Evolutionary conservation across 495 filamentous ascomycete genomes (phyloP), one percentile per base, ranked within the genome.

Genomic region (Cairneyella variabilis): DNA sequence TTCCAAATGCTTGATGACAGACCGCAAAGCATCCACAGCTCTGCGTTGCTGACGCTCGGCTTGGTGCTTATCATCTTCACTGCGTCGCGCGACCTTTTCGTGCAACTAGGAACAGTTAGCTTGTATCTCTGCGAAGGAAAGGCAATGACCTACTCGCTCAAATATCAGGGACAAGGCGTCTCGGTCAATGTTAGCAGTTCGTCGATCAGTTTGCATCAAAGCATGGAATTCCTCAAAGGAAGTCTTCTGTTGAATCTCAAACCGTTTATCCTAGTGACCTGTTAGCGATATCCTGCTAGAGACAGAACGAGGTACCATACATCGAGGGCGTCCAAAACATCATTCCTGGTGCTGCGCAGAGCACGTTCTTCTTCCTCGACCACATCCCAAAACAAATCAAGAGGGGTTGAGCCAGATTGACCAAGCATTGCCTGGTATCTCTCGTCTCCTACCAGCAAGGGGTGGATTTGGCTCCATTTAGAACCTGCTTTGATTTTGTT

Each of bases 381-480:
- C 44, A 91, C 77, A 69, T 99, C 95, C 92, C 95, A 96, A 70
- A 97, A 96, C 8, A 99, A 74, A 53, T 99, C 93, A 54, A 96
- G 75, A n/a, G 92, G 89, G 3, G 82, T 88, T 3, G 93, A 97
- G 47, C 95, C 95, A 37, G 82, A 64, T 60, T 93, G 90, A 38
- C 91, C 93, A 26, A 93, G 79, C 72, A 96, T 87, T 42, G 82
- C 88, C 63, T 75, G 78, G 71, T 95, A 97, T 51, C 90, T 85
- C 40, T 88, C 77, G 60, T 97, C 93, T 60, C 87, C 75, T 57
- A 87, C 79, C 59, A 99, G 80, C 45, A 86, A 64, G 3, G 88
- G 86, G 61, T 86, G 77, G 56, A 96, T 76, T 51, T 91, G 78
- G 72, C 78, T 88, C 93, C 93, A 99, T 66, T 92, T 96, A 36